phyloP scores from a whole-genome alignment of 306 rosid genomes.

The Malus orientalis region DNA sequence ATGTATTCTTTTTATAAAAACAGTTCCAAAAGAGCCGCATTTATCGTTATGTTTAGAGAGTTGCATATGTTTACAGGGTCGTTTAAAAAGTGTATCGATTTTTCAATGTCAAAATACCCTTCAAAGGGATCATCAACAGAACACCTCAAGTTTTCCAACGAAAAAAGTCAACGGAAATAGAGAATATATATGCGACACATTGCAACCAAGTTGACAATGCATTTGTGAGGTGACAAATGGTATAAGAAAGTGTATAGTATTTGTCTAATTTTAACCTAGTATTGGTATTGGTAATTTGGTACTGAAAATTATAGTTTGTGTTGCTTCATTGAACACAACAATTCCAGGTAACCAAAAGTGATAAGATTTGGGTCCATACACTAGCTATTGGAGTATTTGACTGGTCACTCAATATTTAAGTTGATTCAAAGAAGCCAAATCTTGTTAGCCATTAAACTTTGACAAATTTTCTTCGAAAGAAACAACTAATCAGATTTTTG shows the following conservation, averaged over 20 bases:
- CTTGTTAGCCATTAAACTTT: neutral
- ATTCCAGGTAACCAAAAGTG: neutral
- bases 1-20: no score
- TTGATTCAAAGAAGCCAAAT: neutral
- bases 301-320: neutral
- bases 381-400: neutral
- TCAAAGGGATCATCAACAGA: neutral
- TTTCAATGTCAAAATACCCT: neutral
- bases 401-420: neutral
- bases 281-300: neutral
- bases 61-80: no score
- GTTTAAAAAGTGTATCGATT: neutral
- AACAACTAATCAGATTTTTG: neutral
- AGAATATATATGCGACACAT: neutral
- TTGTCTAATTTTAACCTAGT: no score
- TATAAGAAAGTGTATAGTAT: no score
- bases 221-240: neutral
- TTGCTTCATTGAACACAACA: neutral
- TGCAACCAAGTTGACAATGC: neutral
- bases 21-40: accelerated
- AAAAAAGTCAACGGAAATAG: no score
- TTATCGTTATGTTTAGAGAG: no score
- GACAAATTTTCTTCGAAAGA: neutral
- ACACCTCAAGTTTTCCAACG: neutral
- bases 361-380: neutral